Conservation (phyloP, 306 rosid genomes). For the Vigna trinervia region DNA sequence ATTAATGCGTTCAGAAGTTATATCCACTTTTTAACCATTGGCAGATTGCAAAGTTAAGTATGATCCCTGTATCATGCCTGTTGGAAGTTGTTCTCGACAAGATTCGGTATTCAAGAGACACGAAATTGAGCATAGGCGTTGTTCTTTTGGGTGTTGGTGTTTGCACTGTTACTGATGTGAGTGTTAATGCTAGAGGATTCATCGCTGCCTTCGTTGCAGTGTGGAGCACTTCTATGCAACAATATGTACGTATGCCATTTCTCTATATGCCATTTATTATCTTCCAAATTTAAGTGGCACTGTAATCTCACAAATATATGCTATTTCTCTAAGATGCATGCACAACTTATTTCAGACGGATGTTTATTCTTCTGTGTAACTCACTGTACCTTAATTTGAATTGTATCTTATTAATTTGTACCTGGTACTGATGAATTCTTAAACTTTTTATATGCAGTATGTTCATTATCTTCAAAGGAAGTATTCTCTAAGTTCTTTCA, state of each 20-base stretch:
- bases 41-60: constrained; percentile 87
- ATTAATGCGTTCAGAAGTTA: constrained; percentile 38
- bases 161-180: constrained; percentile 90
- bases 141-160: constrained; percentile 89
- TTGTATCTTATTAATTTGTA: not conserved
- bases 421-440: constrained; percentile 27
- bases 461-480: constrained; percentile 86
- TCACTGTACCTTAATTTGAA: not conserved
- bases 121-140: constrained; percentile 74
- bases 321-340: not conserved
- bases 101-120: constrained; percentile 79
- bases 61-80: constrained; percentile 88
- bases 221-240: constrained; percentile 87
- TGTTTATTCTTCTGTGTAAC: not conserved
- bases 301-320: not conserved
- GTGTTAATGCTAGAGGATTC: constrained; percentile 78
- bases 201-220: constrained; percentile 79
- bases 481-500: constrained; percentile 84
- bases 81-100: constrained; percentile 83
- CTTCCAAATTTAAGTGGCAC: not conserved
- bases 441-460: constrained; percentile 58
- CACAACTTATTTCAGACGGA: constrained; percentile 16
- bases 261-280: not conserved
- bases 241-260: constrained; percentile 64
- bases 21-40: constrained; percentile 36